Conservation (phyloP, 352 stramenopile species). For the Globisporangium barbulae region DNA sequence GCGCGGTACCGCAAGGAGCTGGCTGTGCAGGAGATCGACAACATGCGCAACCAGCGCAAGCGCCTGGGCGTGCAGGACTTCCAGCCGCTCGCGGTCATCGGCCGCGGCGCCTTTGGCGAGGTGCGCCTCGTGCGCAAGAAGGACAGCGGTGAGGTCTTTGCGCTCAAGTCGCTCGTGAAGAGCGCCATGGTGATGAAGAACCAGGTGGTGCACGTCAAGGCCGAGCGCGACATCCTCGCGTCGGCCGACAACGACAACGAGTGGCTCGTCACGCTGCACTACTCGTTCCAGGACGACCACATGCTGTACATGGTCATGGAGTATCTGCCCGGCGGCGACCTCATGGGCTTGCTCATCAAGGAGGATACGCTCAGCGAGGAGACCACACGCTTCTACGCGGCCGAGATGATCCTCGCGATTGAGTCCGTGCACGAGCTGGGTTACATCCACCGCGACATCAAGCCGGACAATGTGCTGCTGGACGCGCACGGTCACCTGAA, state of each 20-base stretch:
- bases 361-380: slow-evolving; percentile 93
- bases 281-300: slow-evolving; percentile 95
- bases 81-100: slow-evolving; percentile 96
- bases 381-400: slow-evolving; percentile 95
- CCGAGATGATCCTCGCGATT: slow-evolving; percentile 98
- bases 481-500: slow-evolving; percentile 98
- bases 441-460: slow-evolving; percentile 99
- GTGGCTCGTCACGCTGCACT: slow-evolving; percentile 97
- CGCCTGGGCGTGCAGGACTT: slow-evolving; percentile 92
- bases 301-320: slow-evolving; percentile 97
- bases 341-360: slow-evolving; percentile 99
- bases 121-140: slow-evolving; percentile 89
- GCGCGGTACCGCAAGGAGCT: slow-evolving; percentile 82
- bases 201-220: slow-evolving; percentile 95
- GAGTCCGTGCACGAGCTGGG: slow-evolving; percentile 97
- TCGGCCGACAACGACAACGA: slow-evolving; percentile 94
- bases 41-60: slow-evolving; percentile 80
- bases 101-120: slow-evolving; percentile 98
- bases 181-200: slow-evolving; percentile 91
- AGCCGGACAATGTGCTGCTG: slow-evolving; percentile 96
- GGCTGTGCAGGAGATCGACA: slow-evolving; percentile 69
- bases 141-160: slow-evolving; percentile 86
- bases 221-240: slow-evolving; percentile 96
- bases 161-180: slow-evolving; percentile 92
- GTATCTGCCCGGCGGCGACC: slow-evolving; percentile 97